Evolutionary conservation across 441 rosid species (phyloP), one percentile per base, ranked within the genome.

Genomic region (Erodium moschatum): DNA sequence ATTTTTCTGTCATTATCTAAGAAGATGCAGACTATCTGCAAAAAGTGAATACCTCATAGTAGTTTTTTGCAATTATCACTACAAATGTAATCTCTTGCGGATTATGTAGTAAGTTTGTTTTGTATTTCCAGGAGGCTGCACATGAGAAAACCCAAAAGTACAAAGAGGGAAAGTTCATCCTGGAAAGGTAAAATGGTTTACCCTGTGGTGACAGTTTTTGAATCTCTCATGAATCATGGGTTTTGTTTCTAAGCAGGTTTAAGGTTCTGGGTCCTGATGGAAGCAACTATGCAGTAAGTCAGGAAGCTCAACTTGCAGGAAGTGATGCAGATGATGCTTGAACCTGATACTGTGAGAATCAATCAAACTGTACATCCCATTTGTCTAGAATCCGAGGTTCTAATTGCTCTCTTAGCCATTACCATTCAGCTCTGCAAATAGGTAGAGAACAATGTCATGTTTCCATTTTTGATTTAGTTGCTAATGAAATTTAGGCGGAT

Each of bases 101-200:
- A 50, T 50, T 7, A 50, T n/a, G 6, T n/a, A 50, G 5, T 64
- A 38, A 69, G 12, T 13, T 48, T 72, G 67, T 48, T 62, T 9
- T 6, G 10, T 19, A 58, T 18, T 72, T 69, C 21, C 84, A 91
- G 97, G 86, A 82, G 67, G 68, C 80, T 72, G 97, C 96, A 9
- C 74, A 80, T 64, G 92, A 85, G 50, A 78, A 84, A 75, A 8
- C 52, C 69, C 88, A 89, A 72, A 86, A 81, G 82, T 89, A 91
- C 84, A 91, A 91, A 78, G 93, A 87, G 80, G 96, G 96, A 69
- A 87, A 85, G 74, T 87, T 87, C 77, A 82, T 91, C 80, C 85
- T 91, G 8, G 90, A 89, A 70, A 87, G 93, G 96, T 89, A 24
- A 24, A 73, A 63, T 21, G 40, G 19, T 35, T 71, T 71, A 56